Conservation (phyloP, 805 yeast species). For the Yamadazyma laniorum region DNA sequence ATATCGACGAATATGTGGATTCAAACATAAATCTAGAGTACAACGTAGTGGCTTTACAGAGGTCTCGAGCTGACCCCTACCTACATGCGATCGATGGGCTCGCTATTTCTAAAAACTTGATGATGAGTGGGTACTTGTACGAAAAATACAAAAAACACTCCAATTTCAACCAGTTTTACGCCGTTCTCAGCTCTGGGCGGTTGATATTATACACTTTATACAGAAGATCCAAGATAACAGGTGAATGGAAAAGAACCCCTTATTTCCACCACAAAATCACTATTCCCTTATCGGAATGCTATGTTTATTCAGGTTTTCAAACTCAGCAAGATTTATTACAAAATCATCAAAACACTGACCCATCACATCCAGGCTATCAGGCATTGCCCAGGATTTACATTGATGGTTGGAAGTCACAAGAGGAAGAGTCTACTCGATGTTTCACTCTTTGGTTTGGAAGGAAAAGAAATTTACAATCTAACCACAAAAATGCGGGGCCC, state of each 20-base stretch:
- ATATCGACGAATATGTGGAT: conserved; percentile 56
- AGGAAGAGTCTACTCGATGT: conserved; percentile 70
- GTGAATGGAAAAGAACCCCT: conserved; percentile 43
- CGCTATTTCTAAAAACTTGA: conserved; percentile 58
- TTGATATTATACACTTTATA: conserved; percentile 56
- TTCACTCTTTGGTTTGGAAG: conserved; percentile 84
- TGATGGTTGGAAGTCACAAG: conserved; percentile 84
- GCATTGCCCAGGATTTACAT: conserved; percentile 68
- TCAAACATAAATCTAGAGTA: conserved; percentile 45
- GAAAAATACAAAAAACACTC: conserved; percentile 70
- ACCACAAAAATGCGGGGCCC: conserved; percentile 10
- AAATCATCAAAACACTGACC: conserved; percentile 46
- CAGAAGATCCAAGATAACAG: conserved; percentile 46
- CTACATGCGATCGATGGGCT: conserved; percentile 56
- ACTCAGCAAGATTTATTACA: conserved; percentile 56
- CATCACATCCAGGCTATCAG: conserved; percentile 51
- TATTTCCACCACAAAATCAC: conserved; percentile 54
- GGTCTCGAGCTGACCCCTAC: conserved; percentile 49
- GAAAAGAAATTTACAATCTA: conserved; percentile 45
- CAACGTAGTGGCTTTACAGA: conserved; percentile 50
- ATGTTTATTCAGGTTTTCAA: conserved; percentile 68
- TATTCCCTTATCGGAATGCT: conserved; percentile 65
- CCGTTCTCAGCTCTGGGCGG: conserved; percentile 68
- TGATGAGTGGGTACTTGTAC: conserved; percentile 65
- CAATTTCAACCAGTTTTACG: conserved; percentile 59